Evolutionary conservation across 2,329 filamentous ascomycete genomes (phyloP).

Genomic region (Stemphylium beticola): DNA sequence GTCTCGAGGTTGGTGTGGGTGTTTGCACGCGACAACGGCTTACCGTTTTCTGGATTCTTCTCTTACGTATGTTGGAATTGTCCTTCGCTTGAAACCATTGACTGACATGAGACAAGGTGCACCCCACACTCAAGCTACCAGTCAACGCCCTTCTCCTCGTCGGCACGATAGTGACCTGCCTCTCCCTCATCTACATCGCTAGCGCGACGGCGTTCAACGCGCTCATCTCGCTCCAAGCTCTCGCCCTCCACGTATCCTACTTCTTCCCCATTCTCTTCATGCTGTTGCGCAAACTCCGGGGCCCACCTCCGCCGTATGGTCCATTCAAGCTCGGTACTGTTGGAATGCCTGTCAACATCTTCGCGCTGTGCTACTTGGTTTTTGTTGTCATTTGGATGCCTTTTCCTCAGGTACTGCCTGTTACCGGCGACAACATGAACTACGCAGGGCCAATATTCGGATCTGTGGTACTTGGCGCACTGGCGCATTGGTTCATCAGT

Average conservation of each 20-base stretch:
- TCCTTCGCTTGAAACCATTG: too few relatives aligned
- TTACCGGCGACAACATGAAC: conserved; percentile 40
- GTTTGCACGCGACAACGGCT: conserved; percentile 56
- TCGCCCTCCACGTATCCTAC: conserved; percentile 44
- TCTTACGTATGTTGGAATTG: conserved; percentile 30
- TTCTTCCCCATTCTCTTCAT: conserved; percentile 41
- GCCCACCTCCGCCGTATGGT: conserved; percentile 30
- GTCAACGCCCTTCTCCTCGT: conserved; percentile 34
- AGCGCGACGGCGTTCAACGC: conserved; percentile 46
- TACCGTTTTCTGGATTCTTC: conserved; percentile 48
- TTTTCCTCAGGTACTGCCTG: conserved; percentile 36
- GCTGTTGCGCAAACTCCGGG: conserved; percentile 26
- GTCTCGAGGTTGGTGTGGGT: conserved; percentile 58
- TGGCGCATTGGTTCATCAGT: conserved; percentile 30
- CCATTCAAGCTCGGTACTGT: conserved; percentile 36
- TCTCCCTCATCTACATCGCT: conserved; percentile 41
- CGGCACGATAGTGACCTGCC: conserved; percentile 38
- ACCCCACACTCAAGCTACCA: conserved; percentile 35
- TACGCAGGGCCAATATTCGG: conserved; percentile 39
- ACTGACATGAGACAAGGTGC: conserved; percentile 23
- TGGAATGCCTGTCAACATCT: conserved; percentile 35
- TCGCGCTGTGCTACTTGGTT: conserved; percentile 30
- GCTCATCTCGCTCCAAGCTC: conserved; percentile 39
- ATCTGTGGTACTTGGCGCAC: conserved; percentile 30
- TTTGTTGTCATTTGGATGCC: conserved; percentile 41